phyloP scores from a whole-genome alignment of 805 yeast genomes.

The Cyberlindnera mississippiensis region DNA sequence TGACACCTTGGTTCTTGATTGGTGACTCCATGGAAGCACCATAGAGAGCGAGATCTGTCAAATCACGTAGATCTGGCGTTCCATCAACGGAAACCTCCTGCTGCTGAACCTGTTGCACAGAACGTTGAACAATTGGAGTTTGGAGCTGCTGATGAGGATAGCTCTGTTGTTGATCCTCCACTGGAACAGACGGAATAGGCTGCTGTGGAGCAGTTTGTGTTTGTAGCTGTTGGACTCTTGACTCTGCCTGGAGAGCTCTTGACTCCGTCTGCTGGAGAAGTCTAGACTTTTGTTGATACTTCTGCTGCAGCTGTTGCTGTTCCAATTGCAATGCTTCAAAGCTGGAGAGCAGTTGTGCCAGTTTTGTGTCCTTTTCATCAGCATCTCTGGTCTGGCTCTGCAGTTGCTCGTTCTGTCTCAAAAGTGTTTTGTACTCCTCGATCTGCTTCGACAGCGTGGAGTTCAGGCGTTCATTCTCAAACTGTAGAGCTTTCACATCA shows the following conservation, averaged over 20 bases:
- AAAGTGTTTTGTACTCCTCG: conserved; percentile 10
- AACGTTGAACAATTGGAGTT: conserved; percentile 1
- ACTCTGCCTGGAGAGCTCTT: conserved; percentile 1
- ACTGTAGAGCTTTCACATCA: conserved; percentile 5
- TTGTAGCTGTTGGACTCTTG: conserved; percentile 8
- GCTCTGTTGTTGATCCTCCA: neutral
- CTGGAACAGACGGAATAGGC: conserved; percentile 1
- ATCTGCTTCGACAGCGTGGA: conserved; percentile 6
- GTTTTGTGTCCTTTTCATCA: conserved; percentile 6
- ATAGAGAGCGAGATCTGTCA: conserved; percentile 24
- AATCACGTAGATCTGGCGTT: conserved; percentile 29
- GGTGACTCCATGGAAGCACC: conserved; percentile 23
- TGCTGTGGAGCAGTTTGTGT: conserved; percentile 1
- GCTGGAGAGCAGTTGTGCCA: conserved; percentile 2
- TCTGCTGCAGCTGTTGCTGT: conserved; percentile 12
- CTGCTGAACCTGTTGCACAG: neutral
- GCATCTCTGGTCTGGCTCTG: conserved; percentile 5
- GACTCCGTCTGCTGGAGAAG: conserved; percentile 9
- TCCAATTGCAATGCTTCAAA: conserved; percentile 11
- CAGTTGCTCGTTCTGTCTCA: conserved; percentile 11
- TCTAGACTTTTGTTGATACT: conserved; percentile 9
- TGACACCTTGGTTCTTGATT: conserved; percentile 1
- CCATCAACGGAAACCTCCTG: conserved; percentile 17
- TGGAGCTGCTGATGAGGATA: conserved; percentile 8
- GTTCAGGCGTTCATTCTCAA: conserved; percentile 9